Evolutionary conservation across 805 yeast genomes (phyloP).

Genomic region (Lachancea nothofagi): DNA sequence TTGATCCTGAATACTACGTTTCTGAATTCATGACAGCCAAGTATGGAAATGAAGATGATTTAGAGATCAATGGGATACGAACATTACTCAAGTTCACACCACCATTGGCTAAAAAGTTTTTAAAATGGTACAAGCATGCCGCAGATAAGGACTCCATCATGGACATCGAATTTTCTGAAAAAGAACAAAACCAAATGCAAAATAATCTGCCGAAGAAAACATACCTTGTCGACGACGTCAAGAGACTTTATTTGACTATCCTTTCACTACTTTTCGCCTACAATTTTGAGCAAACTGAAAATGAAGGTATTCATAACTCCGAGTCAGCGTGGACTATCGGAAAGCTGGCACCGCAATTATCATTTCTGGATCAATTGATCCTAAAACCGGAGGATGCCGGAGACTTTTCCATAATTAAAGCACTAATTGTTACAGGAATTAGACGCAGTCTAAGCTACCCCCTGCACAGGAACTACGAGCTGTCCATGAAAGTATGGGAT

Average conservation of each 20-base stretch:
- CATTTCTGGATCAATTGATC: slow-evolving; percentile 61
- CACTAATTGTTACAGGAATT: slow-evolving; percentile 53
- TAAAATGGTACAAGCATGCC: slow-evolving; percentile 44
- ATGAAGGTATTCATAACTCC: slow-evolving; percentile 61
- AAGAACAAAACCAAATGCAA: slow-evolving; percentile 63
- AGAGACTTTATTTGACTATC: slow-evolving; percentile 57
- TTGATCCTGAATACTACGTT: slow-evolving; percentile 85
- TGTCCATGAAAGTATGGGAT: slow-evolving; percentile 61
- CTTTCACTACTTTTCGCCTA: slow-evolving; percentile 66
- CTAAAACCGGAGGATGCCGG: slow-evolving; percentile 25
- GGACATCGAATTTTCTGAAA: slow-evolving; percentile 46
- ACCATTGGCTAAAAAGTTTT: slow-evolving; percentile 40
- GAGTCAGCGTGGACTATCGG: slow-evolving; percentile 97
- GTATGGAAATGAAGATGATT: slow-evolving; percentile 51
- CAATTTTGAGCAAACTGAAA: slow-evolving; percentile 69
- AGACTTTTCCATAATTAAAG: slow-evolving; percentile 38
- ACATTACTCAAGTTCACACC: slow-evolving; percentile 48
- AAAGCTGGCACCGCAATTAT: slow-evolving; percentile 70
- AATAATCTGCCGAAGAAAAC: slow-evolving; percentile 56
- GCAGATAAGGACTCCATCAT: slow-evolving; percentile 18
- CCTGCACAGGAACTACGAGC: slow-evolving; percentile 61
- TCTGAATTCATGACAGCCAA: slow-evolving; percentile 67
- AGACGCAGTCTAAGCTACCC: slow-evolving; percentile 79
- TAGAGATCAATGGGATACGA: slow-evolving; percentile 38
- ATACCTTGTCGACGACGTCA: slow-evolving; percentile 50